Conservation (phyloP, 495 filamentous ascomycete species). For the Schizothecium vesticola region DNA sequence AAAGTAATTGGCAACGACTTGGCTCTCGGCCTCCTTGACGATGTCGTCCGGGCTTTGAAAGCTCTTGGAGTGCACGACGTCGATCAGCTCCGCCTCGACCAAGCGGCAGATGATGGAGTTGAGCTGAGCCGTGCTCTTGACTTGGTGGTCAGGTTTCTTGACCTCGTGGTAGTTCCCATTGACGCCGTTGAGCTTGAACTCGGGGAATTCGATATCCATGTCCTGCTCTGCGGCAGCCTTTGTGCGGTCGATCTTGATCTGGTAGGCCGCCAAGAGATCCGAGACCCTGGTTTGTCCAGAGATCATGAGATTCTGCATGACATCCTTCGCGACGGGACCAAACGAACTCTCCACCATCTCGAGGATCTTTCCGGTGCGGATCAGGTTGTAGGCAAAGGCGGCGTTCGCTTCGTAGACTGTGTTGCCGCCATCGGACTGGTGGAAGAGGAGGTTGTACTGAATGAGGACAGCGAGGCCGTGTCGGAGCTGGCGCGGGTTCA, state of each 20-base stretch:
- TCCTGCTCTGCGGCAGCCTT: slow-evolving; percentile 16
- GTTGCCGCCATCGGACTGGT: slow-evolving; percentile 61
- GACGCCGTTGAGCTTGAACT: slow-evolving; percentile 16
- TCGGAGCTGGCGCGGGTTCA: slow-evolving; percentile 63
- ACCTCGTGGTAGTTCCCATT: slow-evolving; percentile 17
- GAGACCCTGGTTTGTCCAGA: slow-evolving; percentile 71
- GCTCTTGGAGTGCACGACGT: slow-evolving; percentile 32
- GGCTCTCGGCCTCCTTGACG: slow-evolving; percentile 32
- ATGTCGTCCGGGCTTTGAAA: slow-evolving; percentile 39
- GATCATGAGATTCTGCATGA: slow-evolving; percentile 68
- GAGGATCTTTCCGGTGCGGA: slow-evolving; percentile 77
- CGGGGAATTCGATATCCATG: slow-evolving; percentile 14
- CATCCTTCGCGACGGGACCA: slow-evolving; percentile 60
- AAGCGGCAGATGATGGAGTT: slow-evolving; percentile 40
- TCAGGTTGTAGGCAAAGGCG: slow-evolving; percentile 67
- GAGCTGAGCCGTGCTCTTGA: slow-evolving; percentile 30
- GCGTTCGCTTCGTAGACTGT: slow-evolving; percentile 78
- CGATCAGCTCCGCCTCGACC: slow-evolving; percentile 41
- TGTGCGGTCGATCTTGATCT: slow-evolving; percentile 31
- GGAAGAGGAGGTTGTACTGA: slow-evolving; percentile 80
- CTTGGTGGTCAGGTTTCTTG: slow-evolving; percentile 19
- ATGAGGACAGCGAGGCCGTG: slow-evolving; percentile 77
- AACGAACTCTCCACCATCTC: slow-evolving; percentile 64
- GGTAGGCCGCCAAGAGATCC: slow-evolving; percentile 54
- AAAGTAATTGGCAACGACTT: slow-evolving; percentile 37